These are phyloP conservation scores for Rhododendron williamsianum DNA, from an alignment of 148 eudicot species.

Conservation along the genomic window DNA sequence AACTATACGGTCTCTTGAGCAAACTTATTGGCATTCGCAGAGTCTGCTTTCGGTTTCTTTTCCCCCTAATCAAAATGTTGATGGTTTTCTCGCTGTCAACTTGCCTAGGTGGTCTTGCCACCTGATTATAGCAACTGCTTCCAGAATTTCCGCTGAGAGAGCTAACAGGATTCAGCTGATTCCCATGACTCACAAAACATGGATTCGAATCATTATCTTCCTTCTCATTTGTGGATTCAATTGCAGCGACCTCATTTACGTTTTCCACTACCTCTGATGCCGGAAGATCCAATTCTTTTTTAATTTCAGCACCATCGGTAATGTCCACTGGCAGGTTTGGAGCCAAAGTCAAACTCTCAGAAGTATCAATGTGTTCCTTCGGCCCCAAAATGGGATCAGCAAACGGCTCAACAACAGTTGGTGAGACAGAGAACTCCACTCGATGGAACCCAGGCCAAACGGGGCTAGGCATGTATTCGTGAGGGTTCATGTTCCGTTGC, in stretches of 20 bases:
- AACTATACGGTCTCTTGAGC: conserved; percentile 75
- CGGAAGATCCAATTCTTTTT: conserved; percentile 42
- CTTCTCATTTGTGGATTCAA: conserved; percentile 33
- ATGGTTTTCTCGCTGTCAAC: conserved; percentile 57
- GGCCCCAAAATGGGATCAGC: conserved; percentile 42
- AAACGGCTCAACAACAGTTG: conserved; percentile 59
- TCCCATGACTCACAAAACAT: conserved; percentile 14
- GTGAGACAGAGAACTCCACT: conserved; percentile 57
- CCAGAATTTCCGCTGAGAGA: conserved; percentile 17
- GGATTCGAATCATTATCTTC: conserved; percentile 23
- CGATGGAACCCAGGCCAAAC: conserved; percentile 75
- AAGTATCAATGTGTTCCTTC: conserved; percentile 32
- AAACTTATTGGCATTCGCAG: conserved; percentile 84
- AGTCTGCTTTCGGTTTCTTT: conserved; percentile 80
- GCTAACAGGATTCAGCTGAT: conserved; percentile 6
- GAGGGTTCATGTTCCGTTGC: conserved; percentile 63
- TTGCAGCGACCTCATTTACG: conserved; percentile 28
- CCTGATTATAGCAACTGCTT: conserved; percentile 15
- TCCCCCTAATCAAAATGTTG: conserved; percentile 78
- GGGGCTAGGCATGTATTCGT: conserved; percentile 47
- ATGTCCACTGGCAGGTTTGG: conserved; percentile 54
- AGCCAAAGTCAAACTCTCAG: conserved; percentile 34
- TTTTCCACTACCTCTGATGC: conserved; percentile 37
- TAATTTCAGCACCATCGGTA: conserved; percentile 32
- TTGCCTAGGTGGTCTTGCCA: conserved; percentile 16